A percentile compares a stretch with the other conserved stretches of the same genome.
Conservation (phyloP, 257 asterid genomes). For the Solanum ossicruentum region DNA sequence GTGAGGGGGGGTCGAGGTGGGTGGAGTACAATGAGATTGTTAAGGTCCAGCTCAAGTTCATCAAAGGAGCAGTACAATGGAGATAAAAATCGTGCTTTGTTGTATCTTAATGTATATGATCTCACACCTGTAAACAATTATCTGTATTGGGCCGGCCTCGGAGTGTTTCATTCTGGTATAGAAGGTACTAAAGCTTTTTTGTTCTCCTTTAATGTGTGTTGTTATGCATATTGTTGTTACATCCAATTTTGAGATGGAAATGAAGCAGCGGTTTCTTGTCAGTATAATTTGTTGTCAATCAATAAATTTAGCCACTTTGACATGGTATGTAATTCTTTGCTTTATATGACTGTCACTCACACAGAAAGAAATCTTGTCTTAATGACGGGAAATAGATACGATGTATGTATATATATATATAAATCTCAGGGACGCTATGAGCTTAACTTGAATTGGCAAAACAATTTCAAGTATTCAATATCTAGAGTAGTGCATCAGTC, state of each 20-base stretch:
- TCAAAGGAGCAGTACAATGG: slow-evolving; percentile 28
- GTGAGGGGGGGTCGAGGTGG: slow-evolving; percentile 2
- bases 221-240: background rate
- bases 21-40: slow-evolving; percentile 51
- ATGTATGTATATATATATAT: no score
- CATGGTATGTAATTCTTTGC: background rate
- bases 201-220: background rate
- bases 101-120: slow-evolving; percentile 75
- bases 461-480: background rate
- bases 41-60: slow-evolving; percentile 42
- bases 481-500: background rate
- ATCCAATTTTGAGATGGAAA: background rate
- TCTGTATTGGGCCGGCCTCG: slow-evolving; percentile 77
- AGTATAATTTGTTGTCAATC: background rate
- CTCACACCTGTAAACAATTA: slow-evolving; percentile 72
- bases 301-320: background rate
- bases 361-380: background rate
- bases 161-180: slow-evolving; percentile 82
- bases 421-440: background rate
- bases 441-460: background rate
- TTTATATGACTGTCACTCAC: background rate
- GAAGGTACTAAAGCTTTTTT: slow-evolving; percentile 39
- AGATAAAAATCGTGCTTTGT: slow-evolving; percentile 35
- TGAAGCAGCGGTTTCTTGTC: background rate
- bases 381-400: background rate